Evolutionary conservation across 2,329 filamentous ascomycete genomes (phyloP).

Genomic region (Epichloe sp.): DNA sequence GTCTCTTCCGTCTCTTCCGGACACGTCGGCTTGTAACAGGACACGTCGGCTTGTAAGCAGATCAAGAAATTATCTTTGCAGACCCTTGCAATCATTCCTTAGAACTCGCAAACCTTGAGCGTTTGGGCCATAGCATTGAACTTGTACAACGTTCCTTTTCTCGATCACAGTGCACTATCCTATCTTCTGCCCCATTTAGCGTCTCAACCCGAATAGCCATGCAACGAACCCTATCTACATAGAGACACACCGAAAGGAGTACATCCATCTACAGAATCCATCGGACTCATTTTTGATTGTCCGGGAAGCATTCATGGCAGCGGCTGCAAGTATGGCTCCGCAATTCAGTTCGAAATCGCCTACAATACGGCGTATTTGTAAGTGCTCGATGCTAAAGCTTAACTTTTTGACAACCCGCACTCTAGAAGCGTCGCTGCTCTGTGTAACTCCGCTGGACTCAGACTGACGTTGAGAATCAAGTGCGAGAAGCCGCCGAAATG

Average conservation of each 20-base stretch:
- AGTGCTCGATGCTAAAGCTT: conserved; percentile 13
- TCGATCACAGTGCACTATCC: neutral
- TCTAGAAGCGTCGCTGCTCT: neutral
- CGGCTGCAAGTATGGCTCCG: conserved; percentile 13
- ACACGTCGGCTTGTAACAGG: neutral
- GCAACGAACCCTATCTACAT: neutral
- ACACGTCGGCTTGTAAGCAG: neutral
- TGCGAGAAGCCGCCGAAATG: conserved; percentile 85
- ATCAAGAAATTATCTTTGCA: neutral
- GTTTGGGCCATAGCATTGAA: too few species aligned
- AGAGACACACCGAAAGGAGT: neutral
- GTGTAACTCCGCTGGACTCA: neutral
- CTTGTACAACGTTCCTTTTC: neutral
- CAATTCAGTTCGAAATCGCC: conserved; percentile 63
- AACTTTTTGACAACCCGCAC: too few species aligned
- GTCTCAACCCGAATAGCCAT: neutral
- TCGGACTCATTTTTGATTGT: neutral
- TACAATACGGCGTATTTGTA: conserved; percentile 74
- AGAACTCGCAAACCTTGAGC: too few species aligned
- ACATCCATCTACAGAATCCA: neutral
- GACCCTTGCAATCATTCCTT: neutral
- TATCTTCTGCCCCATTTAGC: neutral
- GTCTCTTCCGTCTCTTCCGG: neutral
- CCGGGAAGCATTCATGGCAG: neutral
- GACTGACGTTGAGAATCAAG: conserved; percentile 23